A percentile compares a stretch with the other conserved stretches of the same genome.
Conservation (phyloP, 208 protist genomes). For the Acanthamoeba rhysodes region DNA sequence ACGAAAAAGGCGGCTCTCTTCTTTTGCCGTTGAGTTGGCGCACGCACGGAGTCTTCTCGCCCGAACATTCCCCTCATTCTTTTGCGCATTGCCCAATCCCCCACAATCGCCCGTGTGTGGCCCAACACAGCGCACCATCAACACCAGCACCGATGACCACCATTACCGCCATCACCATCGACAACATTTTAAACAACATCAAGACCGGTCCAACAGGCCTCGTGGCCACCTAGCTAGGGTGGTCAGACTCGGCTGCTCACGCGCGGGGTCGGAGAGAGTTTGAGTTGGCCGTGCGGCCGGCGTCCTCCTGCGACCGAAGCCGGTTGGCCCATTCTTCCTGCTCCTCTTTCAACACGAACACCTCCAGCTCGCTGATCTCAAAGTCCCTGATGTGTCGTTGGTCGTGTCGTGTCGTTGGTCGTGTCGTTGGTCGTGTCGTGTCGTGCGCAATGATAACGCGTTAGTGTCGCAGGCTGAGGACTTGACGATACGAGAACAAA, state of each 20-base stretch:
- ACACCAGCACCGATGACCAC: too few relatives aligned
- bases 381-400: not conserved
- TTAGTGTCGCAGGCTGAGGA: not conserved
- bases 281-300: not conserved
- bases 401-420: not conserved
- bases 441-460: not conserved
- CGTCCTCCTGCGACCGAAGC: not conserved
- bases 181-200: too few relatives aligned
- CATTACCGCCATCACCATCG: too few relatives aligned
- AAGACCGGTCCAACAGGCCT: too few relatives aligned
- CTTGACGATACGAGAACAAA: not conserved
- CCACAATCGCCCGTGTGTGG: too few relatives aligned
- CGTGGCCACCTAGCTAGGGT: too few relatives aligned
- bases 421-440: too few relatives aligned
- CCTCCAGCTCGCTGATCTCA: constrained; percentile 1
- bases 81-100: too few relatives aligned
- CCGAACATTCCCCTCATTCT: not conserved
- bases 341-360: constrained; percentile 25
- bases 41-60: not conserved
- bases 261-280: not conserved
- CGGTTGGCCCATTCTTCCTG: not conserved
- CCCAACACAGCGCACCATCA: too few relatives aligned
- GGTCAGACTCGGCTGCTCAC: not conserved
- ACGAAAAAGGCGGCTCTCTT: not conserved
- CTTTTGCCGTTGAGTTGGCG: not conserved